Evolutionary conservation across 768 basidiomycete species (phyloP).

Genomic region (Candolleomyces eurysporus): DNA sequence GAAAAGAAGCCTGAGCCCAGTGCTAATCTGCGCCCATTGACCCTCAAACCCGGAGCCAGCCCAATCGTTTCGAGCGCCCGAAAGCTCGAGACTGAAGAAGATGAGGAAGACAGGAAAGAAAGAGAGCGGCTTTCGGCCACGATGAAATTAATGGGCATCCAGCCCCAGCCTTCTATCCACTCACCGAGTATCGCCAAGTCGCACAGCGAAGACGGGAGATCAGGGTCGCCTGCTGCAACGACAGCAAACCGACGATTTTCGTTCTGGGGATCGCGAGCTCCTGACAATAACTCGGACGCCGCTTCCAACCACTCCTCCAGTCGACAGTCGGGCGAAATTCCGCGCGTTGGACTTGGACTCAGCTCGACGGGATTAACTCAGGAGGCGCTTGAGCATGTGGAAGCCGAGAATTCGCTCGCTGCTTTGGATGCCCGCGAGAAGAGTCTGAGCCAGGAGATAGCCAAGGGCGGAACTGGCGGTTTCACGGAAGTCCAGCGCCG

Average conservation of each 20-base stretch:
- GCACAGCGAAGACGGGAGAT: conserved; percentile 20
- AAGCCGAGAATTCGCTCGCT: conserved; percentile 73
- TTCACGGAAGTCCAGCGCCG: conserved; percentile 74
- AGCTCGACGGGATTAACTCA: conserved; percentile 55
- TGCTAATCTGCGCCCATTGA: conserved; percentile 62
- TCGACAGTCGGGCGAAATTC: neutral
- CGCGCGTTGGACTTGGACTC: conserved; percentile 31
- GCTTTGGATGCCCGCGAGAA: conserved; percentile 82
- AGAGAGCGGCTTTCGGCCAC: conserved; percentile 86
- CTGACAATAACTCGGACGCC: conserved; percentile 40
- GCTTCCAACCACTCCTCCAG: conserved; percentile 45
- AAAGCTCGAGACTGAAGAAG: conserved; percentile 84
- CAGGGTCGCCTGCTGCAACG: conserved; percentile 24
- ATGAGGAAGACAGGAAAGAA: conserved; percentile 88
- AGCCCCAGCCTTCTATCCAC: conserved; percentile 48
- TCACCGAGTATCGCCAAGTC: conserved; percentile 22
- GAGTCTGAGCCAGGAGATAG: conserved; percentile 67
- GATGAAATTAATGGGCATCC: conserved; percentile 93
- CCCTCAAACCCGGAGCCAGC: conserved; percentile 60
- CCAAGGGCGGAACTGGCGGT: conserved; percentile 68
- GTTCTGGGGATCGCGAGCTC: conserved; percentile 41
- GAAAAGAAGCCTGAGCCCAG: conserved; percentile 53
- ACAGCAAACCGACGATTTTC: conserved; percentile 57
- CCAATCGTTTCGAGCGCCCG: conserved; percentile 58
- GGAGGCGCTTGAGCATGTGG: conserved; percentile 75